Base-by-base conservation (phyloP, 176 grass and related monocot genomes). In the Poa pratensis region DNA sequence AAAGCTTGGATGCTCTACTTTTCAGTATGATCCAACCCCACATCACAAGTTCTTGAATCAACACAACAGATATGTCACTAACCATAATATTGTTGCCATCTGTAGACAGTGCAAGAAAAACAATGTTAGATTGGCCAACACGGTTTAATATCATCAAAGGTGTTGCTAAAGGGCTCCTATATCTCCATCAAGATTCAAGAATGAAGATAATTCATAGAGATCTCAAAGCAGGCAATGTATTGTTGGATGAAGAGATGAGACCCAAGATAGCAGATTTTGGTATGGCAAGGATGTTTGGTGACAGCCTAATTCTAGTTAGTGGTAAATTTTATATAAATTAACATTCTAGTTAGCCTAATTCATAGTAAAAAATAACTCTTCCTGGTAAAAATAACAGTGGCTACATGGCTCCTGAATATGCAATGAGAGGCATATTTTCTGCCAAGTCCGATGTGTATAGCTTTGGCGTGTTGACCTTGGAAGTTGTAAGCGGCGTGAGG, bases 111-210 rank as follows among this genome's bases (percentile, higher is more conserved):
- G 28, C 63, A 66, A 66, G 63, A 66, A 34, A 66, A 66, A 17
- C 6, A 66, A 66, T 35, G 63, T 34, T 66, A 66, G 63, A 66
- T 34, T 66, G 63, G 63, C 63, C 28, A 66, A 66, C 63, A 0
- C 63, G 63, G 28, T 66, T 66, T 66, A 9, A 6, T 9, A 66
- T 66, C 26, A 66, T 66, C 63, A 66, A 66, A 66, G 63, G 63
- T 7, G 5, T 66, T 2, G 63, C 63, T 66, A 66, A 66, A 66
- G 63, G 63, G 63, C 27, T 66, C 28, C 16, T 66, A 66, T 66
- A 66, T 66, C 63, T 66, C 27, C 63, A 66, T 66, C 14, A 66
- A 66, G 63, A 66, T 66, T 66, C 63, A 32, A 66, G 63, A 35
- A 30, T 66, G 63, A 66, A 66, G 16, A 18, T 65, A 32, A 65